Percentiles rank a stretch among this genome's conserved stretches.
These are phyloP conservation scores for Novymonas esmeraldas DNA, from an alignment of 208 protist genomes.

Conservation along the genomic window DNA sequence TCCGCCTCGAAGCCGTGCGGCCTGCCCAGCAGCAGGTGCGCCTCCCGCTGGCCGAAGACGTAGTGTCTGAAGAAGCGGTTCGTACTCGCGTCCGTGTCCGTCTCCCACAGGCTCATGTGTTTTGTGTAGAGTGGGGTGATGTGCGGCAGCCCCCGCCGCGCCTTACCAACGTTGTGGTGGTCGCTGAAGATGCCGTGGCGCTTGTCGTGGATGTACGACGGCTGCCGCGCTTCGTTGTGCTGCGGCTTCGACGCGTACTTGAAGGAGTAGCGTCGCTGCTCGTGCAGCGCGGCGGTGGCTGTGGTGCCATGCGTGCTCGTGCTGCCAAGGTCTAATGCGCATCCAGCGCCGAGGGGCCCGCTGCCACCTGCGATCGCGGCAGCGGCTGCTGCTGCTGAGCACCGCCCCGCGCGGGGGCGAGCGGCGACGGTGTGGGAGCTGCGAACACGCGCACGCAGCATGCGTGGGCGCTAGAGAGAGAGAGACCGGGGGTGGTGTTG, in stretches of 20 bases:
- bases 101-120: constrained; percentile 90
- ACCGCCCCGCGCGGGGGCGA: constrained; percentile 20
- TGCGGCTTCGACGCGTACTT: constrained; percentile 86
- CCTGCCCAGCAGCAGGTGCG: constrained; percentile 75
- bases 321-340: neutral
- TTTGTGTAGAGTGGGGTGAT: constrained; percentile 78
- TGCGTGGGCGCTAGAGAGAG: neutral
- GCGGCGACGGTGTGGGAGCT: constrained; percentile 17
- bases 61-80: constrained; percentile 88
- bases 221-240: constrained; percentile 82
- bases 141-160: constrained; percentile 69
- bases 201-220: constrained; percentile 87
- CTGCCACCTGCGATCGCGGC: constrained; percentile 26
- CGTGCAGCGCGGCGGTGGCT: constrained; percentile 18
- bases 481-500: neutral
- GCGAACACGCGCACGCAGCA: constrained; percentile 29
- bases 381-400: constrained; percentile 21
- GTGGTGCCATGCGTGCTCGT: neutral
- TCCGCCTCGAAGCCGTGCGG: constrained; percentile 78
- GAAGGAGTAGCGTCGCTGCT: constrained; percentile 80
- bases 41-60: constrained; percentile 76
- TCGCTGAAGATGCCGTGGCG: constrained; percentile 86
- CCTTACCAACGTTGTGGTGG: constrained; percentile 71
- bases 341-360: constrained; percentile 16
- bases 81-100: constrained; percentile 83